Conservation (phyloP, 1,139 yeast species). For the Pichia sp. region DNA sequence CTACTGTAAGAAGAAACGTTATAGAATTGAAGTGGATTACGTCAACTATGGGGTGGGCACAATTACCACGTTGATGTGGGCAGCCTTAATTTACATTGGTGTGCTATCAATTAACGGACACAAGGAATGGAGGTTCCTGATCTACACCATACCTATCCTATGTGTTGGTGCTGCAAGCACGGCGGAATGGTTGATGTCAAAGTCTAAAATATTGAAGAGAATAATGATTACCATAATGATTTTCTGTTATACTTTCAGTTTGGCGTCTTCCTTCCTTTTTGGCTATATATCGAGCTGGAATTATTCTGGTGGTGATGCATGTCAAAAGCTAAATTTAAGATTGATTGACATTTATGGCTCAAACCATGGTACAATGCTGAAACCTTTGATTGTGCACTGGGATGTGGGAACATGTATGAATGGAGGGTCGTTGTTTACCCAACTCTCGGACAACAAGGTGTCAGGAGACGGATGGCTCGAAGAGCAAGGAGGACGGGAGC, state of each 20-base stretch:
- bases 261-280: conserved; percentile 30
- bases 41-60: conserved; percentile 34
- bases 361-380: conserved; percentile 8
- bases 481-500: conserved; percentile 39
- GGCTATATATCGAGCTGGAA: conserved; percentile 61
- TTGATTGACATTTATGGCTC: conserved; percentile 24
- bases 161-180: conserved; percentile 65
- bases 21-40: conserved; percentile 35
- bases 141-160: conserved; percentile 70
- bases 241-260: conserved; percentile 30
- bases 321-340: conserved; percentile 47
- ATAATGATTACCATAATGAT: background rate
- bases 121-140: conserved; percentile 90
- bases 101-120: conserved; percentile 81
- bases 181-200: conserved; percentile 33
- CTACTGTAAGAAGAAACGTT: conserved; percentile 13
- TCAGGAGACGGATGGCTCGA: conserved; percentile 24
- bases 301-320: conserved; percentile 87
- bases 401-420: conserved; percentile 85
- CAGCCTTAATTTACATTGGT: conserved; percentile 51
- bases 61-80: conserved; percentile 38
- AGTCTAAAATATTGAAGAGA: background rate
- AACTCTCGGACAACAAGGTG: conserved; percentile 13
- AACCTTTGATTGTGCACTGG: conserved; percentile 51
- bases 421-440: conserved; percentile 69